Evolutionary conservation across 2,329 filamentous ascomycete genomes (phyloP).

Genomic region (Lachnellula subtilissima): DNA sequence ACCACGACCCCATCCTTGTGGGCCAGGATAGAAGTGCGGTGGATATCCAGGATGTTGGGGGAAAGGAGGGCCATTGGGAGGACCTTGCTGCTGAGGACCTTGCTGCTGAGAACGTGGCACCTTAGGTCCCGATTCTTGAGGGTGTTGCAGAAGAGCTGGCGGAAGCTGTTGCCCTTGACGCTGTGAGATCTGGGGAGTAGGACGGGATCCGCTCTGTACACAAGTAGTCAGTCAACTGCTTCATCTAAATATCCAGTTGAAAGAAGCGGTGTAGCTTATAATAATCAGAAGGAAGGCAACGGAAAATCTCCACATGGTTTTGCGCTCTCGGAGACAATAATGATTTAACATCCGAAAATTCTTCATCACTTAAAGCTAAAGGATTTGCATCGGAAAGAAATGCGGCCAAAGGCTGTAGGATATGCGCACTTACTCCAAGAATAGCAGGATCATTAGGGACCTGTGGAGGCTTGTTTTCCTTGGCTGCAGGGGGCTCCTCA

Average conservation of each 20-base stretch:
- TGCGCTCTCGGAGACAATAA: conserved; percentile 88
- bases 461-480: conserved; percentile 69
- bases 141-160: too few relatives aligned
- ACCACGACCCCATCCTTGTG: conserved; percentile 50
- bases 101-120: background rate
- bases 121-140: too few relatives aligned
- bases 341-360: conserved; percentile 93
- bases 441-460: conserved; percentile 95
- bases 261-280: conserved; percentile 12
- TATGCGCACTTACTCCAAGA: conserved; percentile 73
- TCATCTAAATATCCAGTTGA: conserved; percentile 1
- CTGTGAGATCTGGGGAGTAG: conserved; percentile 19
- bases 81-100: conserved; percentile 13
- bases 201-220: conserved; percentile 41
- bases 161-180: conserved; percentile 7
- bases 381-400: conserved; percentile 1
- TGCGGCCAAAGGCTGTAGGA: conserved; percentile 10
- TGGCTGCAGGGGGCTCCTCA: conserved; percentile 71
- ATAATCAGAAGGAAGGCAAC: conserved; percentile 99
- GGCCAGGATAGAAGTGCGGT: conserved; percentile 36
- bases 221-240: conserved; percentile 18
- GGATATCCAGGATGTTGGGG: conserved; percentile 41
- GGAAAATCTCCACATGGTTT: conserved; percentile 90
- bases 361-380: conserved; percentile 69
- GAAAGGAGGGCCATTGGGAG: conserved; percentile 23